Evolutionary conservation across 169 alveolate genomes (phyloP).

Genomic region (Theileria sp.): DNA sequence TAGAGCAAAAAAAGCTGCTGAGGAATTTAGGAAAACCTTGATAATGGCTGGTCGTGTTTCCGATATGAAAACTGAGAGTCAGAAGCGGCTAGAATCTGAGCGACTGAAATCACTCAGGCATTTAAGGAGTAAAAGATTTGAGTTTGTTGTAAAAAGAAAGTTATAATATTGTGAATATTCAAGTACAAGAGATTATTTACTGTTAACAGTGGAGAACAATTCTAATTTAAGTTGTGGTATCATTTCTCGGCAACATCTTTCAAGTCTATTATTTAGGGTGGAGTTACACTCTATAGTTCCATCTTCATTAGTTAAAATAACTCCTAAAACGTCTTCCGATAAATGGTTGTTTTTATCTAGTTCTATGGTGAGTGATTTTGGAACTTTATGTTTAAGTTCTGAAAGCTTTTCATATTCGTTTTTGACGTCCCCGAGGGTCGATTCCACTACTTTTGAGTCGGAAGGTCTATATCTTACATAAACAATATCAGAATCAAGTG

Average conservation of each 20-base stretch:
- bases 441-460: slow-evolving; percentile 80
- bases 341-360: slow-evolving; percentile 74
- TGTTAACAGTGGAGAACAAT: slow-evolving; percentile 62
- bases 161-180: neutral
- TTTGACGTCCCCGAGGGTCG: slow-evolving; percentile 77
- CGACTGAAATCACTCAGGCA: slow-evolving; percentile 59
- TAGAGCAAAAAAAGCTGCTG: slow-evolving; percentile 82
- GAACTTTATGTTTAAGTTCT: slow-evolving; percentile 70
- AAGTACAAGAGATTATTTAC: slow-evolving; percentile 7
- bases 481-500: slow-evolving; percentile 80
- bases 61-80: slow-evolving; percentile 72
- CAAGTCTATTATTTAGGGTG: slow-evolving; percentile 77
- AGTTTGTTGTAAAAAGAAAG: slow-evolving; percentile 5
- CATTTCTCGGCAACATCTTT: slow-evolving; percentile 71
- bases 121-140: slow-evolving; percentile 59
- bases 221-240: slow-evolving; percentile 78
- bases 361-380: slow-evolving; percentile 71
- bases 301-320: slow-evolving; percentile 74
- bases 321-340: slow-evolving; percentile 75
- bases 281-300: slow-evolving; percentile 80
- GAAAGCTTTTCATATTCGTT: slow-evolving; percentile 71
- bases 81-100: slow-evolving; percentile 66
- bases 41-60: slow-evolving; percentile 65
- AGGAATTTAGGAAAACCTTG: slow-evolving; percentile 66
- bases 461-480: slow-evolving; percentile 82